These are phyloP conservation scores for Metschnikowia bowlesiae DNA, from an alignment of 805 yeast genomes.

Conservation along the genomic window DNA sequence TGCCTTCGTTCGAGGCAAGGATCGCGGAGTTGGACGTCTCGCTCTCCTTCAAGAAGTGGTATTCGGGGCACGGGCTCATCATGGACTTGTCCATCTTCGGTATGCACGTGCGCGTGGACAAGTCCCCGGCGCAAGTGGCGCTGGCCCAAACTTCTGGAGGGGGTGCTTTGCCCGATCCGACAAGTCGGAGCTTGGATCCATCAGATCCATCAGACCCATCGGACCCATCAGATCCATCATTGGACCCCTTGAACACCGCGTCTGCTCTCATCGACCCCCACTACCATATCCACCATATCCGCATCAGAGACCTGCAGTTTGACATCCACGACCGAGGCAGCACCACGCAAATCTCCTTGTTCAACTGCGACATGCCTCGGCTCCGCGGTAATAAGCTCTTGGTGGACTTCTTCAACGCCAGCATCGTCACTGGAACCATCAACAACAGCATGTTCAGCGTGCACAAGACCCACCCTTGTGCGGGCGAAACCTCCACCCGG, in stretches of 20 bases:
- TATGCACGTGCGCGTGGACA: slow-evolving; percentile 31
- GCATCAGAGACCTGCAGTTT: slow-evolving; percentile 49
- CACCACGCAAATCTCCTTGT: slow-evolving; percentile 51
- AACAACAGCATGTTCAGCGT: slow-evolving; percentile 73
- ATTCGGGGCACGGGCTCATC: slow-evolving; percentile 50
- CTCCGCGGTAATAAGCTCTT: slow-evolving; percentile 55
- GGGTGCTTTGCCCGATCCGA: too few relatives aligned
- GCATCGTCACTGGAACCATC: slow-evolving; percentile 66
- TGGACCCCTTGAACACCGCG: too few relatives aligned
- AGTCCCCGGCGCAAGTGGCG: too few relatives aligned
- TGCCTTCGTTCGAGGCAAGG: slow-evolving; percentile 28
- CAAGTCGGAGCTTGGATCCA: too few relatives aligned
- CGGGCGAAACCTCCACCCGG: slow-evolving; percentile 26
- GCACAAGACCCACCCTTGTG: slow-evolving; percentile 63
- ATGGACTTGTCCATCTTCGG: slow-evolving; percentile 48
- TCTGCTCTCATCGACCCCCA: slow-evolving; percentile 24
- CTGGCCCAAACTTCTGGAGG: neutral
- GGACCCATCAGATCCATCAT: too few relatives aligned
- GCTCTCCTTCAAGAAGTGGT: slow-evolving; percentile 51
- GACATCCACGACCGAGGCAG: slow-evolving; percentile 24
- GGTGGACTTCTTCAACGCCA: slow-evolving; percentile 66
- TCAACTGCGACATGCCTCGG: slow-evolving; percentile 61
- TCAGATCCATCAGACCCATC: too few relatives aligned
- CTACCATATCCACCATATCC: slow-evolving; percentile 35
- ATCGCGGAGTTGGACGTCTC: slow-evolving; percentile 43